Evolutionary conservation across 208 protist species (phyloP).

Genomic region (Trichomonas gallinae): DNA sequence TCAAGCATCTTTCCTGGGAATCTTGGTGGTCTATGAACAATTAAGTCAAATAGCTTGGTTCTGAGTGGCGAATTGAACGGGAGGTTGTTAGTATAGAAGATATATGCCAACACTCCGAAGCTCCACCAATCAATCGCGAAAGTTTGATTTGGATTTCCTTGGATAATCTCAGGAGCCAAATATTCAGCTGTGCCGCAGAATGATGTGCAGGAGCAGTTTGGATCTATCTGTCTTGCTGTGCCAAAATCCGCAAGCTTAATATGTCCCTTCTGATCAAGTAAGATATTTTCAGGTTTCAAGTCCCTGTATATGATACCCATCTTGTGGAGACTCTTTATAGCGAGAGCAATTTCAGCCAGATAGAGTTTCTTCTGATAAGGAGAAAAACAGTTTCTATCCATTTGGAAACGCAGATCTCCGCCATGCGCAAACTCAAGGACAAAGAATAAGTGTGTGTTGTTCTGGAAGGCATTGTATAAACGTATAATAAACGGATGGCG

Average conservation of each 20-base stretch:
- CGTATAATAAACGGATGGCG: slow-evolving; percentile 49
- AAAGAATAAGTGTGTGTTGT: slow-evolving; percentile 45
- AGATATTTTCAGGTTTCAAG: slow-evolving; percentile 1
- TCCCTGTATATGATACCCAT: not conserved
- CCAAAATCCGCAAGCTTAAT: slow-evolving; percentile 49
- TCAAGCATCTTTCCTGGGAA: not conserved
- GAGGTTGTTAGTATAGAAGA: not conserved
- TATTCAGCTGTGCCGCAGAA: too few relatives aligned
- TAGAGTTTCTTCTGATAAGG: slow-evolving; percentile 27
- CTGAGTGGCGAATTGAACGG: not conserved
- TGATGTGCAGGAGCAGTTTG: slow-evolving; percentile 37
- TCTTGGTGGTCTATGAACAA: not conserved
- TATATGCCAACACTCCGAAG: not conserved
- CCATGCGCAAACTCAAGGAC: slow-evolving; percentile 50
- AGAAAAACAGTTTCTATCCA: slow-evolving; percentile 31
- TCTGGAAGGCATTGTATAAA: slow-evolving; percentile 52
- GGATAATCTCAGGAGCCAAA: slow-evolving; percentile 31
- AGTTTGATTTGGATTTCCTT: not conserved
- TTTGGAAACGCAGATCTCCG: slow-evolving; percentile 27
- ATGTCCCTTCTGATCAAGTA: not conserved
- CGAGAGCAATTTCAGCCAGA: not conserved
- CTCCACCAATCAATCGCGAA: not conserved
- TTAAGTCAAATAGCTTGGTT: not conserved
- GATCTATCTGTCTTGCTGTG: slow-evolving; percentile 45
- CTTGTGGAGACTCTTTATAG: not conserved